Conservation (phyloP, 164 flowering plant species). For the Cinnamomum chago region DNA sequence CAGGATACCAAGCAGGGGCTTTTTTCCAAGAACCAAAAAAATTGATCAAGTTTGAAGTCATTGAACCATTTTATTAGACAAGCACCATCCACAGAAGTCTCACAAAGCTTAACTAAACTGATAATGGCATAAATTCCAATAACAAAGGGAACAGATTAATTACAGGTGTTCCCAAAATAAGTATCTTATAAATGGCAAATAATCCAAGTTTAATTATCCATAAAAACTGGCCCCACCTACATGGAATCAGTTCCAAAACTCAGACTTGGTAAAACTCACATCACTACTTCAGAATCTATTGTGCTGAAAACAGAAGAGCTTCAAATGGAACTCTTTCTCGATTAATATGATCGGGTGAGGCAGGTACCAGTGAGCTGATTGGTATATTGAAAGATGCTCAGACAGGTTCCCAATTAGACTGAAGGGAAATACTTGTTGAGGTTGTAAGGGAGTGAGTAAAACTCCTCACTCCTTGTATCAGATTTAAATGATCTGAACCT, state of each 20-base stretch:
- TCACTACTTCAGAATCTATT: background rate
- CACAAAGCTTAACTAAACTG: background rate
- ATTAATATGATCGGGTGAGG: background rate
- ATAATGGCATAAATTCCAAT: background rate
- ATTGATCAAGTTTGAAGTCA: too few species aligned
- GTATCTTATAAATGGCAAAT: background rate
- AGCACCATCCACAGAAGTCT: background rate
- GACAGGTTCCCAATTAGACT: slow-evolving; percentile 19
- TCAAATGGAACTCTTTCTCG: background rate
- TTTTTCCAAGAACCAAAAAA: too few species aligned
- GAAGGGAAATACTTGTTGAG: slow-evolving; percentile 87
- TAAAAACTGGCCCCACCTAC: background rate
- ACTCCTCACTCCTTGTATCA: slow-evolving; percentile 77
- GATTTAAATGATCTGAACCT: slow-evolving; percentile 52
- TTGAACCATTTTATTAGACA: background rate
- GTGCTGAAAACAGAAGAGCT: background rate
- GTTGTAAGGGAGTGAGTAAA: slow-evolving; percentile 73
- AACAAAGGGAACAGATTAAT: background rate
- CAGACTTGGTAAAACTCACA: background rate
- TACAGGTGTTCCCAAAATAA: background rate
- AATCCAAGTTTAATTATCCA: background rate
- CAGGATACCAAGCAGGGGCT: too few species aligned
- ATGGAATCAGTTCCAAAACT: background rate
- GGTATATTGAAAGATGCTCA: background rate
- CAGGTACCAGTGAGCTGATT: slow-evolving; percentile 1